Evolutionary conservation across 2,329 filamentous ascomycete species (phyloP).

Genomic region (Venturia asperata): DNA sequence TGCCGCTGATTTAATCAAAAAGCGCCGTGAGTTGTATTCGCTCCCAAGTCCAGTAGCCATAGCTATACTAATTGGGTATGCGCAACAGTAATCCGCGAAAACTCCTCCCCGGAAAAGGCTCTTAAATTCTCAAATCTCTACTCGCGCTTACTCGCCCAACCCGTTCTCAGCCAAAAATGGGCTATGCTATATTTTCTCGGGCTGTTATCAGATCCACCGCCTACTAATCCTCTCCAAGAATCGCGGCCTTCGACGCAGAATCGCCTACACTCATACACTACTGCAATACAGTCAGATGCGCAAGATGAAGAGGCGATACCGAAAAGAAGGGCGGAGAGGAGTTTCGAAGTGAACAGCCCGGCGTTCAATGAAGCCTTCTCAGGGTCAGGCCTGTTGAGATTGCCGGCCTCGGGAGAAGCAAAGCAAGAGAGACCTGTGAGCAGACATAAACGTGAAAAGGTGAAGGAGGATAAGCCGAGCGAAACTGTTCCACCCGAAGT

Average conservation of each 20-base stretch:
- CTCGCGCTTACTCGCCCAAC: conserved; percentile 78
- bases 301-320: conserved; percentile 15
- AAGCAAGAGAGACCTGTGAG: conserved; percentile 7
- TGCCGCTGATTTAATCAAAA: conserved; percentile 86
- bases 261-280: conserved; percentile 3
- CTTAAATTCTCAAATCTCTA: conserved; percentile 86
- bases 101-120: conserved; percentile 65
- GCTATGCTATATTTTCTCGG: conserved; percentile 88
- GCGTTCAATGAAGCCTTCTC: conserved; percentile 44
- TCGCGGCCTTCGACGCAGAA: conserved; percentile 15
- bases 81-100: conserved; percentile 60
- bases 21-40: conserved; percentile 46
- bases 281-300: conserved; percentile 3
- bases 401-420: conserved; percentile 25
- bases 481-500: conserved; percentile 7
- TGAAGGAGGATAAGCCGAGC: conserved; percentile 18
- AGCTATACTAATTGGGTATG: not conserved
- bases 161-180: conserved; percentile 93
- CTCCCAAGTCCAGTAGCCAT: not conserved
- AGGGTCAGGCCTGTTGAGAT: conserved; percentile 37
- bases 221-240: conserved; percentile 32
- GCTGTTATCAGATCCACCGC: conserved; percentile 37
- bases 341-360: conserved; percentile 25
- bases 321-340: not conserved
- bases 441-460: conserved; percentile 8